Conservation (phyloP, 805 yeast species). For the Candida taoyuanica region DNA sequence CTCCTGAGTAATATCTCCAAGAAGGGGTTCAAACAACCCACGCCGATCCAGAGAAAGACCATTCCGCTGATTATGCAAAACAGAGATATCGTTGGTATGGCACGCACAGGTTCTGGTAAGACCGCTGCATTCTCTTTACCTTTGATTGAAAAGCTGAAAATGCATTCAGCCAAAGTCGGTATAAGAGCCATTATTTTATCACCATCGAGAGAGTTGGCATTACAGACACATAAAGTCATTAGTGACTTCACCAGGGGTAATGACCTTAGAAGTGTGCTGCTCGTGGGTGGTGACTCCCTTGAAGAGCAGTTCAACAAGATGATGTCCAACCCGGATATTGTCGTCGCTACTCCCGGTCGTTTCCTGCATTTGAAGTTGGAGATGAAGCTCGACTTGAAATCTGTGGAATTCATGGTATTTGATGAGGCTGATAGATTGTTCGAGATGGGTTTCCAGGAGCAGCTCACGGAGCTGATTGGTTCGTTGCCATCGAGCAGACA, state of each 20-base stretch:
- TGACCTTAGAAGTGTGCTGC: slow-evolving; percentile 70
- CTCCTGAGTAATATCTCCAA: slow-evolving; percentile 64
- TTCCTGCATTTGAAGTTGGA: slow-evolving; percentile 93
- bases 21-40: slow-evolving; percentile 91
- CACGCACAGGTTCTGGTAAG: slow-evolving; percentile 98
- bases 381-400: slow-evolving; percentile 80
- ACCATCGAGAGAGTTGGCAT: slow-evolving; percentile 94
- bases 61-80: slow-evolving; percentile 84
- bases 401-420: slow-evolving; percentile 86
- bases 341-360: slow-evolving; percentile 97
- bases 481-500: slow-evolving; percentile 81
- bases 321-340: slow-evolving; percentile 92
- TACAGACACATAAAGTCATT: slow-evolving; percentile 85
- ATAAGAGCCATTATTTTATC: slow-evolving; percentile 84
- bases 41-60: slow-evolving; percentile 96
- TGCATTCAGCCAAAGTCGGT: slow-evolving; percentile 84
- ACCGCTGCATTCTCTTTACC: slow-evolving; percentile 97
- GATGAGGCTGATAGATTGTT: slow-evolving; percentile 97
- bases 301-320: slow-evolving; percentile 93
- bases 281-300: slow-evolving; percentile 98
- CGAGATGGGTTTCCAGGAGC: slow-evolving; percentile 95
- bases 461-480: slow-evolving; percentile 81
- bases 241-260: slow-evolving; percentile 85
- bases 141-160: slow-evolving; percentile 75
- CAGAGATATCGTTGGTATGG: slow-evolving; percentile 98